phyloP scores from a whole-genome alignment of 2,329 filamentous ascomycete species.

The Talaromyces sp. region DNA sequence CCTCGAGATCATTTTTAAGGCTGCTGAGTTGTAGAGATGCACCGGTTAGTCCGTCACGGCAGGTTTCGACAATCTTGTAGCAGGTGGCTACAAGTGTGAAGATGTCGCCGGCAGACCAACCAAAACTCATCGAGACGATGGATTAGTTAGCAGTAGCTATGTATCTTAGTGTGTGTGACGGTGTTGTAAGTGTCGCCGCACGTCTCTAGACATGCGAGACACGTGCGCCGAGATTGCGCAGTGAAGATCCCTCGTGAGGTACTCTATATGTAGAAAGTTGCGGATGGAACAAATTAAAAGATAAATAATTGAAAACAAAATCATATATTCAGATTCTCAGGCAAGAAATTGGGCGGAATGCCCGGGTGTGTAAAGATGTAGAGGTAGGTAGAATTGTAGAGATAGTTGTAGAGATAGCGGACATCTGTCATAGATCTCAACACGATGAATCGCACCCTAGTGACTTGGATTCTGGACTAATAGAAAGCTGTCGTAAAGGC shows the following conservation, averaged over 20 bases:
- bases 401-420: background rate
- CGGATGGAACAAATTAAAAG: background rate
- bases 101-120: slow-evolving; percentile 20
- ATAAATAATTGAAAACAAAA: background rate
- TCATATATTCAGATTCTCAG: background rate
- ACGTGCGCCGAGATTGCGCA: slow-evolving; percentile 7
- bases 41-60: slow-evolving; percentile 18
- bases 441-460: background rate
- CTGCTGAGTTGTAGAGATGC: slow-evolving; percentile 12
- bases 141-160: background rate
- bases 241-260: background rate
- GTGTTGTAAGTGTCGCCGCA: background rate
- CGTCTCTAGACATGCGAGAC: slow-evolving; percentile 7
- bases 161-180: background rate
- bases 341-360: background rate
- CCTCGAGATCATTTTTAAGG: slow-evolving; percentile 17
- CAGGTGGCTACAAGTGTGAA: slow-evolving; percentile 19
- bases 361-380: background rate
- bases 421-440: background rate
- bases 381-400: background rate
- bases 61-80: slow-evolving; percentile 19
- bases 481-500: background rate
- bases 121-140: slow-evolving; percentile 20
- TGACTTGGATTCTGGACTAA: no score
- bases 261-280: background rate